These are phyloP conservation scores for Pholiota molesta DNA, from an alignment of 768 basidiomycete genomes.

Conservation along the genomic window DNA sequence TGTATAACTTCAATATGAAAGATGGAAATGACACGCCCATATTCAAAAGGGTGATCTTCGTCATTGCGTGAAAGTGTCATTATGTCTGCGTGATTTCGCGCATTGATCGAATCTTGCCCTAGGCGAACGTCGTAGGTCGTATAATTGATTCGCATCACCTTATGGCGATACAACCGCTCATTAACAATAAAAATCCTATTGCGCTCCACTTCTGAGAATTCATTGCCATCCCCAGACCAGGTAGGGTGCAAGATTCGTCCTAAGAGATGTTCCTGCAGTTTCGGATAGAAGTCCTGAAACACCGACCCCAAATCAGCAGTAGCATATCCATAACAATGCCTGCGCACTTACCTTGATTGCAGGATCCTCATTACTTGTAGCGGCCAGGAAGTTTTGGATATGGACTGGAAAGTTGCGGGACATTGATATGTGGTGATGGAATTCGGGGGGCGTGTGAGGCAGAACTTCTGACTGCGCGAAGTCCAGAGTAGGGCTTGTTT, in stretches of 20 bases:
- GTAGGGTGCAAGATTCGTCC: conserved; percentile 30
- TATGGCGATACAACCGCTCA: conserved; percentile 29
- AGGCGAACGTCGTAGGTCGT: conserved; percentile 48
- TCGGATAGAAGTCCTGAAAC: conserved; percentile 19
- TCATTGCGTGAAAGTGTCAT: conserved; percentile 32
- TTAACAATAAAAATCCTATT: neutral
- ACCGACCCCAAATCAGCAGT: too few species aligned
- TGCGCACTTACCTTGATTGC: neutral
- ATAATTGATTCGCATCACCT: conserved; percentile 38
- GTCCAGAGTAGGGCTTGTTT: neutral
- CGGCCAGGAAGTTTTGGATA: neutral
- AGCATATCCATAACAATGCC: too few species aligned
- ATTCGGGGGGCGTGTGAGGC: conserved; percentile 15
- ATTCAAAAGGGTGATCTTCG: conserved; percentile 27
- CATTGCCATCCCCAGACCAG: conserved; percentile 30
- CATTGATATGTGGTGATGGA: conserved; percentile 19
- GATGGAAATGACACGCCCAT: conserved; percentile 24
- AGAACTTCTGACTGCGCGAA: conserved; percentile 10
- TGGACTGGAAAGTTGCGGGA: neutral
- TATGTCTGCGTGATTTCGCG: conserved; percentile 36
- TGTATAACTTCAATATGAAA: conserved; percentile 21
- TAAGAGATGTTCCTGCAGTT: conserved; percentile 26
- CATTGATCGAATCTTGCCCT: conserved; percentile 44
- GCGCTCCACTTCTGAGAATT: neutral
- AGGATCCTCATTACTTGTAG: neutral